A percentile compares a stretch with the other conserved stretches of the same genome.
phyloP scores from a whole-genome alignment of 176 grass and related monocot species.

The Thalia dealbata region DNA sequence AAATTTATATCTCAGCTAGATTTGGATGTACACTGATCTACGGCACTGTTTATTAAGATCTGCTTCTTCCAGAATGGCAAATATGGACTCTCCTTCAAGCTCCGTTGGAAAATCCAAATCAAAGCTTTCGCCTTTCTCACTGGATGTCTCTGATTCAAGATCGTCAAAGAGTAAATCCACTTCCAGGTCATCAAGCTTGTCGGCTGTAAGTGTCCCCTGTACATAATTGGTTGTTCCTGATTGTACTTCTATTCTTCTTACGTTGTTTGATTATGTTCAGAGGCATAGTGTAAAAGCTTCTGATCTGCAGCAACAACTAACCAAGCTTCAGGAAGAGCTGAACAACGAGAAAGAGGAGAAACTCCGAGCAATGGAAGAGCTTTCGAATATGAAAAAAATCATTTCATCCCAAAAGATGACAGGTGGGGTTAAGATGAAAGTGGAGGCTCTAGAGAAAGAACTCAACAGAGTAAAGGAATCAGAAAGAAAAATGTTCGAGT shows the following conservation, averaged over 20 bases:
- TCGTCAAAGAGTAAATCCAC: slow-evolving; percentile 11
- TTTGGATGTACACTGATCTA: not conserved
- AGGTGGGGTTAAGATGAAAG: slow-evolving; percentile 19
- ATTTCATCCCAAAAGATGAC: slow-evolving; percentile 1
- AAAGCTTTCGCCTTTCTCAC: slow-evolving; percentile 20
- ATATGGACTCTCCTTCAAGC: slow-evolving; percentile 17
- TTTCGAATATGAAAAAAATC: slow-evolving; percentile 24
- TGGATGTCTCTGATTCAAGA: slow-evolving; percentile 20
- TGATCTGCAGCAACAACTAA: slow-evolving; percentile 38
- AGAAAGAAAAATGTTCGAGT: slow-evolving; percentile 90
- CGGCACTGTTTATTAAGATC: slow-evolving; percentile 19
- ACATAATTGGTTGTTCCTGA: not conserved
- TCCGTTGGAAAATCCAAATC: slow-evolving; percentile 24
- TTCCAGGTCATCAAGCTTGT: slow-evolving; percentile 21
- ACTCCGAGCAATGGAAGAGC: slow-evolving; percentile 27
- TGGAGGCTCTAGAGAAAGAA: slow-evolving; percentile 38
- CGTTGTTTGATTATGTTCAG: slow-evolving; percentile 10
- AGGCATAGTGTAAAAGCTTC: slow-evolving; percentile 19
- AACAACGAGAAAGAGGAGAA: slow-evolving; percentile 55
- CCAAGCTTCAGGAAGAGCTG: slow-evolving; percentile 56
- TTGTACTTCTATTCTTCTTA: not conserved
- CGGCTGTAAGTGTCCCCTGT: slow-evolving; percentile 20
- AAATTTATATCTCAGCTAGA: not conserved
- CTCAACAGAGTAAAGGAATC: slow-evolving; percentile 65
- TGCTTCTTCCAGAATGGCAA: slow-evolving; percentile 42